Evolutionary conservation across 805 yeast species (phyloP), one percentile per base, ranked within the genome.

Genomic region (Sugiyamaella qingdaonensis): DNA sequence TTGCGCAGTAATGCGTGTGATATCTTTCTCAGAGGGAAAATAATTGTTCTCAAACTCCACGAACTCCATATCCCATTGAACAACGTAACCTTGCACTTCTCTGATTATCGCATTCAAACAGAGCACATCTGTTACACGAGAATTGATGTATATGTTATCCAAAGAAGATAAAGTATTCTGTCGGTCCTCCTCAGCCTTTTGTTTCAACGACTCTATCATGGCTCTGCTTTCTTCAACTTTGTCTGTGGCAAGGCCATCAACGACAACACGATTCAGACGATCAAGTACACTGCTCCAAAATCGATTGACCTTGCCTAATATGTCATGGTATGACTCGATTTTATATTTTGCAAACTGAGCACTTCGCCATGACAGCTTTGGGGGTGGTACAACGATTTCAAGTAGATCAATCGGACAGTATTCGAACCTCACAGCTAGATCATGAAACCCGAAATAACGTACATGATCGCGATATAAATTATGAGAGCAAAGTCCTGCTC

Each of bases 11-110:
- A 94, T 87, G 57, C 88, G 77, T 4, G 95, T 84, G 59, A 94
- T 87, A 75, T 94, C 99, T 62, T 85, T 88, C 67, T 94, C 98
- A 8, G 95, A 82, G 1, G 98, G 98, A 55, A 92, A 77, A 64
- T 79, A 94, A 18, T 77, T 76, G 43, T 78, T 77, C 55, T 88
- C 97, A 70, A 94, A 92, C 7, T 81, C 86, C 35, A 81, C 77
- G 62, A 94, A 90, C 53, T 85, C 95, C 19, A 69, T 61, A 68
- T 92, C 96, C 98, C 98, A 94, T 39, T 75, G 79, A 19, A 88
- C 90, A 2, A 95, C 91, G 29, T 84, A 71, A 53, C 86, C 90
- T 63, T 92, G 97, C 14, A 92, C 74, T 34, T 78, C 78, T 60
- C 92, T 73, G 27, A 90, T 69, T 2, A 86, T 78, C 0, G 79